These are phyloP conservation scores for Cladobotryum mycophilum DNA, from an alignment of 2,329 filamentous ascomycete species.

Conservation along the genomic window DNA sequence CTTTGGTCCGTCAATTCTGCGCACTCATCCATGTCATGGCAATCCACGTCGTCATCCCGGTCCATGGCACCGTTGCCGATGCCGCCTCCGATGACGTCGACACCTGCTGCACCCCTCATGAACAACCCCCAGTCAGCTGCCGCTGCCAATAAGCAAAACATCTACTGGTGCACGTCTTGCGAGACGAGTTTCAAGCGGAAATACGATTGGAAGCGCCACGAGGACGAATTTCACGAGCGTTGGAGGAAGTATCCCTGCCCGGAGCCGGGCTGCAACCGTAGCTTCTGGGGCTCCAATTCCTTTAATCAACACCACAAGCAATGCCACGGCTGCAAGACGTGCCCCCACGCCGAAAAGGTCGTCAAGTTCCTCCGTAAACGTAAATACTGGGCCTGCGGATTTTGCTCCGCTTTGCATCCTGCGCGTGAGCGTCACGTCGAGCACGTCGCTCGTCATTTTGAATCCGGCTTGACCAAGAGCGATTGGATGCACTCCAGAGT, in stretches of 20 bases:
- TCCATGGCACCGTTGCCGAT: conserved; percentile 33
- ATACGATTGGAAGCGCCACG: conserved; percentile 64
- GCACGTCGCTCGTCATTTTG: conserved; percentile 62
- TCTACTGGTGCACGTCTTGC: conserved; percentile 52
- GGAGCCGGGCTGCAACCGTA: conserved; percentile 56
- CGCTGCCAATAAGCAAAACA: conserved; percentile 34
- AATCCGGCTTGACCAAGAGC: conserved; percentile 53
- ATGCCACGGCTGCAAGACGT: conserved; percentile 58
- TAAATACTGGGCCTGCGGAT: conserved; percentile 63
- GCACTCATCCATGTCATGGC: conserved; percentile 35
- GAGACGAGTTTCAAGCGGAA: conserved; percentile 63
- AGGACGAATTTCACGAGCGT: conserved; percentile 64
- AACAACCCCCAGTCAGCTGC: conserved; percentile 25
- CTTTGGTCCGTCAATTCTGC: conserved; percentile 38
- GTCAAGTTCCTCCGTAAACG: conserved; percentile 57
- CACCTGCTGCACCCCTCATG: conserved; percentile 24
- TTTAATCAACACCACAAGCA: conserved; percentile 64
- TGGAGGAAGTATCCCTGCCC: conserved; percentile 63
- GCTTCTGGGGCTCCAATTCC: conserved; percentile 61
- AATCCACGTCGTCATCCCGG: conserved; percentile 29
- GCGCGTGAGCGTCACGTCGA: conserved; percentile 62
- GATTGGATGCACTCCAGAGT: conserved; percentile 67
- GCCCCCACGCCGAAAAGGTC: conserved; percentile 58
- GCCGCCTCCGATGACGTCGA: conserved; percentile 24
- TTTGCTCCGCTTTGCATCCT: conserved; percentile 57